Evolutionary conservation across 2,329 filamentous ascomycete genomes (phyloP).

Genomic region (Talaromyces amestolkiae): DNA sequence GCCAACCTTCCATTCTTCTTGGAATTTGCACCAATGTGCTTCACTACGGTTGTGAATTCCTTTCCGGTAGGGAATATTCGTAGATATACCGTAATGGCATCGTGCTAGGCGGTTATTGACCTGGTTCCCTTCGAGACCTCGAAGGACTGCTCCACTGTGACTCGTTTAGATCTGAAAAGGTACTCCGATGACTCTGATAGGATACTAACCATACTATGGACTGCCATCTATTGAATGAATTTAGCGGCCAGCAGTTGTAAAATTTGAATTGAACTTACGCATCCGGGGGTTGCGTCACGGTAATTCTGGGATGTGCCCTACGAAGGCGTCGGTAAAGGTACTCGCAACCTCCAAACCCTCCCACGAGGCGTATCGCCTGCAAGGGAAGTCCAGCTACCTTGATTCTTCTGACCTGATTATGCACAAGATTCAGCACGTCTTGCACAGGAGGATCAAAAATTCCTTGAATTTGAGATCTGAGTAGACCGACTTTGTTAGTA

Average conservation of each 20-base stretch:
- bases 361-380: constrained; percentile 38
- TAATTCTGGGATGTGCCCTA: constrained; percentile 24
- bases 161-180: background rate
- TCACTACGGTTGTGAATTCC: no score
- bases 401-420: constrained; percentile 23
- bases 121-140: constrained; percentile 27
- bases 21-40: constrained; percentile 10
- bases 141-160: constrained; percentile 27
- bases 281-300: constrained; percentile 35
- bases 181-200: no score
- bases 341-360: constrained; percentile 39
- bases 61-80: no score
- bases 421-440: constrained; percentile 28
- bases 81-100: constrained; percentile 27
- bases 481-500: background rate
- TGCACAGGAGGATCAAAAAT: constrained; percentile 32
- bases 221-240: constrained; percentile 25
- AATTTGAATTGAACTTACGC: no score
- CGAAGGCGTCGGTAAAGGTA: constrained; percentile 35
- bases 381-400: background rate
- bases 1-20: constrained; percentile 11
- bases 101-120: constrained; percentile 25
- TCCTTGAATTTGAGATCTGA: constrained; percentile 24
- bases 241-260: background rate
- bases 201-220: constrained; percentile 13